phyloP scores from a whole-genome alignment of 257 asterid species.

The Solanum etuberosum region DNA sequence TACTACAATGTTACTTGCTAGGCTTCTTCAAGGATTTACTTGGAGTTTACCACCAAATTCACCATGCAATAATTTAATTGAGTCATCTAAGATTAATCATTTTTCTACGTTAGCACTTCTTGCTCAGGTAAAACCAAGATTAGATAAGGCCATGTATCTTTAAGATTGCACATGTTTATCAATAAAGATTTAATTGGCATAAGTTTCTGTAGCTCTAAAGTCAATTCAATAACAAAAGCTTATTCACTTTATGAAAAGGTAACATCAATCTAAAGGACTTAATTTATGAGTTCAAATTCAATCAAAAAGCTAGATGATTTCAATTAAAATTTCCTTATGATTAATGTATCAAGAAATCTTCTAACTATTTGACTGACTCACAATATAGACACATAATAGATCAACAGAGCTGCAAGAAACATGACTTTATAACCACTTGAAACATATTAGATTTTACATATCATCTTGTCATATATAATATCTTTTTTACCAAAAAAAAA shows the following conservation, averaged over 20 bases:
- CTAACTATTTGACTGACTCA: too few species aligned
- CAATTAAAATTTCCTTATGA: too few species aligned
- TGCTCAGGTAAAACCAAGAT: not conserved
- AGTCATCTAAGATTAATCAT: not conserved
- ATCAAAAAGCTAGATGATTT: too few species aligned
- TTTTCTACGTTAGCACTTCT: not conserved
- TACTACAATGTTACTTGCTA: not conserved
- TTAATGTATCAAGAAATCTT: too few species aligned
- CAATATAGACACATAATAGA: too few species aligned
- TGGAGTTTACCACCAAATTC: not conserved
- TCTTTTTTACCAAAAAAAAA: too few species aligned
- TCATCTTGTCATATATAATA: too few species aligned
- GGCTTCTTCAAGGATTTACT: not conserved
- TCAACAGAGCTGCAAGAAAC: too few species aligned
- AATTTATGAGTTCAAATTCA: too few species aligned
- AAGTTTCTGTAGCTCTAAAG: not conserved
- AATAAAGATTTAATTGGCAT: not conserved
- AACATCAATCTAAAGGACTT: not conserved
- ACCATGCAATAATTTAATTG: not conserved
- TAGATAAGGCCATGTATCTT: not conserved
- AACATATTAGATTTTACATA: too few species aligned
- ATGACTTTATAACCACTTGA: too few species aligned
- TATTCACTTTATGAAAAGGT: not conserved
- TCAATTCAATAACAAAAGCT: not conserved
- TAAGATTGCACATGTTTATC: not conserved